Base-by-base conservation (phyloP, 306 rosid genomes). In the Argentina anserina region DNA sequence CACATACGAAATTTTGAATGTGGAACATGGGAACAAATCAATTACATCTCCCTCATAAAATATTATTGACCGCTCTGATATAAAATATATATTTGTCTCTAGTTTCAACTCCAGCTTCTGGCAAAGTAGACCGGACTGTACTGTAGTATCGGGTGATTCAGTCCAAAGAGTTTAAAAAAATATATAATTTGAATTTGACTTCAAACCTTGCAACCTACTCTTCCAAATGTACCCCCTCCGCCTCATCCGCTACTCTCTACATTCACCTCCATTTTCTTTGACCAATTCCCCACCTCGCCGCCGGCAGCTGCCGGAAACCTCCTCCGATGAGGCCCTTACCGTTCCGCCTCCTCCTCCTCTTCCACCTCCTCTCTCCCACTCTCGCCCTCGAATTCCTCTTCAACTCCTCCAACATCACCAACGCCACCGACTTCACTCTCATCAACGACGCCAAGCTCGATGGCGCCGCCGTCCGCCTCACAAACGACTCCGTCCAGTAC, bases 361-460 rank as follows among this genome's bases (percentile, higher is more conserved):
- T 12, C 49, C 47, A 67, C 72, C 11, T 75, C 2, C 9, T 64
- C 29, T 68, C 77, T 23, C 75, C 87, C 15, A 21, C 67, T 6
- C 18, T 43, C 21, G 80, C 89, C 10, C 23, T 93, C 5, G 86
- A 90, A 17, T 89, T 93, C 67, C 60, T 85, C 75, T 77, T 81
- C 84, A 89, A 89, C 58, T 87, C 94, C 70, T 49, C 76, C 67
- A 75, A 79, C 60, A 0, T 29, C 67, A n/a, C 75, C 70, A 86
- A 89, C 37, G 63, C 72, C 65, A 84, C 87, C 42, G 82, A 81
- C 81, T 36, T 93, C 59, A 83, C 82, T 29, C 86, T 93, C 75
- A 70, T 82, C 85, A 73, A 73, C 85, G 98, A 93, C 47, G 86
- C 98, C 0, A 78, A 53, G 0, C 1, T 93, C 62, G 96, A 93